Percentiles rank a stretch among this genome's conserved stretches.
Evolutionary conservation across 2,329 filamentous ascomycete species (phyloP).

Genomic region (Epichloe baconii): DNA sequence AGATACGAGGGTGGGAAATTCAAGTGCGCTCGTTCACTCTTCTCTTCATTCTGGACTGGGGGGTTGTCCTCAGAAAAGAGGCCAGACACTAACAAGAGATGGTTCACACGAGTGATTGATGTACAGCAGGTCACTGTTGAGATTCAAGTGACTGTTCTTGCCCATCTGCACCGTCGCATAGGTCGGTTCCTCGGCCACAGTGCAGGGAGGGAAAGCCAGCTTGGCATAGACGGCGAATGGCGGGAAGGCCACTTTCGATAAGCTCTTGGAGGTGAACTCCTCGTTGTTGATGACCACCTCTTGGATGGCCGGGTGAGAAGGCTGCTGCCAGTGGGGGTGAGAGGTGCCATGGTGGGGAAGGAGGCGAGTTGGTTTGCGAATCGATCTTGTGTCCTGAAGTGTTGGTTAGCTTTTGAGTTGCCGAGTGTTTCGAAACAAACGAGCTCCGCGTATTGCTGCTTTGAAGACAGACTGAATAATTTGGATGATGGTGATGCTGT

Average conservation of each 20-base stretch:
- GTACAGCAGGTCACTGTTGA: conserved; percentile 55
- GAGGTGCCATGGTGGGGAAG: conserved; percentile 33
- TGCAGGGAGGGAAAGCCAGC: conserved; percentile 51
- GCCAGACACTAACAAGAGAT: conserved; percentile 38
- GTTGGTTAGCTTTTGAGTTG: no score
- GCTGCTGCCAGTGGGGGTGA: conserved; percentile 45
- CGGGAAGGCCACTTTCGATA: conserved; percentile 40
- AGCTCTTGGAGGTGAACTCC: conserved; percentile 46
- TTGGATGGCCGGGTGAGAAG: conserved; percentile 46
- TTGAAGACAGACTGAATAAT: neutral
- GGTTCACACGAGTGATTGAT: conserved; percentile 58
- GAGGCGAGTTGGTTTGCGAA: neutral
- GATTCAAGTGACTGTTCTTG: conserved; percentile 40
- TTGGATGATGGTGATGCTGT: neutral
- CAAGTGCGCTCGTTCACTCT: neutral
- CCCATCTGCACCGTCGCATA: conserved; percentile 53
- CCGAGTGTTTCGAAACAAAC: no score
- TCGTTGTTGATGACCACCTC: conserved; percentile 40
- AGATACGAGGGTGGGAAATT: neutral
- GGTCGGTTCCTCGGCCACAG: conserved; percentile 38
- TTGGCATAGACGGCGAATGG: conserved; percentile 55
- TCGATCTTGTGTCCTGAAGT: neutral
- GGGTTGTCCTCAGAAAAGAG: neutral
- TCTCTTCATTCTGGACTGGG: neutral
- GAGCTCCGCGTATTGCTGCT: no score